Conservation (phyloP, 176 grass and related monocot species). For the Rhynchospora pubera region DNA sequence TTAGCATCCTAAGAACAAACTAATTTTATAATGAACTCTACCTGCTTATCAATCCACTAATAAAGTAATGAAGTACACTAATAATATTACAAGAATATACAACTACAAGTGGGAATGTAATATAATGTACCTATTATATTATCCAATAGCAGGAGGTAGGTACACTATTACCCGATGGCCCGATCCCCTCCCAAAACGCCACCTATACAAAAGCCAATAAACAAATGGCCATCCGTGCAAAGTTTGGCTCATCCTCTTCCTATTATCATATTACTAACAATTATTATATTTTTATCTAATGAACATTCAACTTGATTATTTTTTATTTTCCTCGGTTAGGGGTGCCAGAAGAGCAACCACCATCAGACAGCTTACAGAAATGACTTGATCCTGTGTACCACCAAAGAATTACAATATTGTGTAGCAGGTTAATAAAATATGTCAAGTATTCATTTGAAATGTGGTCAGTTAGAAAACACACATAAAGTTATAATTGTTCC, state of each 20-base stretch:
- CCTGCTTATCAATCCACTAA: neutral
- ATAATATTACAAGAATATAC: neutral
- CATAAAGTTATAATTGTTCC: neutral
- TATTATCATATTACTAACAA: neutral
- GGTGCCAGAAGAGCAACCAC: neutral
- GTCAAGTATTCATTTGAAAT: neutral
- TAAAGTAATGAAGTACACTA: neutral
- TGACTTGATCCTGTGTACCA: neutral
- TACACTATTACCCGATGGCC: neutral
- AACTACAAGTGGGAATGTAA: neutral
- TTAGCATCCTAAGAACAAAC: neutral
- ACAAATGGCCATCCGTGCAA: neutral
- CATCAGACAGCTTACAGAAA: neutral
- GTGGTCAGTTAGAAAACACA: neutral
- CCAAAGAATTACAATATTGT: neutral
- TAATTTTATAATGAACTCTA: too few relatives aligned
- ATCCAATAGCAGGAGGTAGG: neutral
- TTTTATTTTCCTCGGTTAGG: neutral
- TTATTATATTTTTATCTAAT: neutral
- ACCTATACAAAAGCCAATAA: neutral
- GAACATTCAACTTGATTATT: neutral
- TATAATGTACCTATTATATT: neutral
- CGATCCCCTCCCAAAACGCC: neutral
- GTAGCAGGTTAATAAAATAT: neutral
- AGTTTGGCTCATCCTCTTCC: slow-evolving; percentile 3